Evolutionary conservation across 345 rosid species (phyloP), one percentile per base, ranked within the genome.

Genomic region (Euphorbia peplus): DNA sequence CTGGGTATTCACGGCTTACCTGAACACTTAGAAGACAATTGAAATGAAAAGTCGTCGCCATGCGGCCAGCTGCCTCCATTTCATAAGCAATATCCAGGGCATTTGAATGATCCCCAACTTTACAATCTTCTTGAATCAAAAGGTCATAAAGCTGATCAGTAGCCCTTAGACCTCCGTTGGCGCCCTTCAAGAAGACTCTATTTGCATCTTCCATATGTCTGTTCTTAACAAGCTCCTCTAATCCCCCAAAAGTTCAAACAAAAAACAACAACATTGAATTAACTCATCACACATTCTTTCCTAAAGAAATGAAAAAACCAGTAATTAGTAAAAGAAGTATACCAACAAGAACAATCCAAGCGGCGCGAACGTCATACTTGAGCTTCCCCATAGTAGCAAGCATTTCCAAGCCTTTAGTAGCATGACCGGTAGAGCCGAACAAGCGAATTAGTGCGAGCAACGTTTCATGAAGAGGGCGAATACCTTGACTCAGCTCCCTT

Each of bases 61-160:
- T 81, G 57, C 97, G 78, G 41, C 98, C 98, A 24, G 97, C 96
- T 12, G 96, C 95, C 72, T 93, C 98, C 98, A 93, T 93, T 78
- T 89, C 96, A 41, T 91, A 93, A 22, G 95, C 83, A 28, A 93
- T 89, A 30, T 93, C 97, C 57, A 93, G 77, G 60, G 96, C 98
- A 77, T 93, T 93, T 19, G 98, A 91, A 79, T 93, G 98, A 74
- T 93, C 98, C 39, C 97, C 97, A 56, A 76, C 91, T 79, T 86
- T 91, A 73, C 98, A 93, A 56, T 91, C 97, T 79, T 89, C 97
- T 60, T 77, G 86, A 75, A 93, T 93, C 83, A 93, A 77, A 61
- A 82, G 64, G 84, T 93, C 98, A 73, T 93, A 93, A 11, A 93
- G 82, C 77, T 82, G 83, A 76, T 91, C 87, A 0, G 95, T 91